These are phyloP conservation scores for Leccinellum rugosiceps DNA, from an alignment of 768 basidiomycete species.

Conservation along the genomic window DNA sequence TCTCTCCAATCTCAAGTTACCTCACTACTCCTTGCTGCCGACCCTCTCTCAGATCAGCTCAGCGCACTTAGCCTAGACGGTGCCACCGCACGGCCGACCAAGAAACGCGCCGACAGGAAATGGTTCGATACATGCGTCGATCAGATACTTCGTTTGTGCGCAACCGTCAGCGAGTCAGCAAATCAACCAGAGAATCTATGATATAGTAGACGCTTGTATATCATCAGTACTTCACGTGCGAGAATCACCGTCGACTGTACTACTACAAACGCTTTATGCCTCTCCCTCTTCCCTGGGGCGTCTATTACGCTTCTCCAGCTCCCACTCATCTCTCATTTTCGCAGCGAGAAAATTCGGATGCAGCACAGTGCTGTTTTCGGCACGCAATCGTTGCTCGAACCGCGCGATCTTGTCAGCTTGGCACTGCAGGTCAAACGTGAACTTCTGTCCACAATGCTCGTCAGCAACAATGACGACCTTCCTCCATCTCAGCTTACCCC, in stretches of 20 bases:
- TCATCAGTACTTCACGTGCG: slow-evolving; percentile 16
- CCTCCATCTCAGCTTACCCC: slow-evolving; percentile 39
- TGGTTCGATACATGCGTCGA: slow-evolving; percentile 68
- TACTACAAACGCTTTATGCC: slow-evolving; percentile 34
- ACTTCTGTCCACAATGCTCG: slow-evolving; percentile 33
- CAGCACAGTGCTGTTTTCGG: slow-evolving; percentile 49
- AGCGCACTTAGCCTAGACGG: slow-evolving; percentile 20
- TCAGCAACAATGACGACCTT: slow-evolving; percentile 5
- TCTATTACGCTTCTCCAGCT: slow-evolving; percentile 35
- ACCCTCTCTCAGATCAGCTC: slow-evolving; percentile 26
- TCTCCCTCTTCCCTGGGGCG: slow-evolving; percentile 30
- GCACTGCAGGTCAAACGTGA: slow-evolving; percentile 53
- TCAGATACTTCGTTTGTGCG: slow-evolving; percentile 50
- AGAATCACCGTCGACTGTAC: not conserved
- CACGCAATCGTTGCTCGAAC: slow-evolving; percentile 57
- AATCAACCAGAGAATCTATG: slow-evolving; percentile 5
- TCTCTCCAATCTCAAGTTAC: slow-evolving; percentile 33
- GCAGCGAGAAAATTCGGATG: slow-evolving; percentile 61
- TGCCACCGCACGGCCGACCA: not conserved
- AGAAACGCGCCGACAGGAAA: slow-evolving; percentile 39
- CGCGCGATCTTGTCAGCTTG: slow-evolving; percentile 58
- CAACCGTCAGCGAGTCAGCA: slow-evolving; percentile 29
- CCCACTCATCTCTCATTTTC: slow-evolving; percentile 54
- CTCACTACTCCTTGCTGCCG: slow-evolving; percentile 21
- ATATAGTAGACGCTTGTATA: slow-evolving; percentile 13